These are phyloP conservation scores for Suillus cothurnatus DNA, from an alignment of 768 basidiomycete genomes.

Conservation along the genomic window DNA sequence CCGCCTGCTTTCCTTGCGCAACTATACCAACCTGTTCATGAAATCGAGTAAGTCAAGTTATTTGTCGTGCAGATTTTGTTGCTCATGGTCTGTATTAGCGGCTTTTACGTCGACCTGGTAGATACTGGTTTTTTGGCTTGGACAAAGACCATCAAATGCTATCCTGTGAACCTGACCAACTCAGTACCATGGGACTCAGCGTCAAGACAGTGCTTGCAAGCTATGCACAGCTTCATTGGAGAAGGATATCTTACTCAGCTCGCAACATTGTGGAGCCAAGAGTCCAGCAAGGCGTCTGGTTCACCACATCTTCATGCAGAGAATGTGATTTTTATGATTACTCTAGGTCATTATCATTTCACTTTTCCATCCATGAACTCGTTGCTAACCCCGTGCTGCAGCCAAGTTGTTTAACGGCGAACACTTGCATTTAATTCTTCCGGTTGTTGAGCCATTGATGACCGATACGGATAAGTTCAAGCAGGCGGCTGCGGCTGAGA, in stretches of 20 bases:
- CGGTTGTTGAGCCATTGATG: constrained; percentile 61
- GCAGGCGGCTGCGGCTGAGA: constrained; percentile 78
- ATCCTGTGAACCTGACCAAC: constrained; percentile 43
- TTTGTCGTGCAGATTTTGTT: not conserved
- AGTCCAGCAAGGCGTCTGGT: constrained; percentile 60
- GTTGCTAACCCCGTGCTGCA: constrained; percentile 40
- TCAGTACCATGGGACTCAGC: constrained; percentile 53
- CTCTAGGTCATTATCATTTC: constrained; percentile 43
- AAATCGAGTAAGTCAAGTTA: constrained; percentile 35
- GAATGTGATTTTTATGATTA: constrained; percentile 50
- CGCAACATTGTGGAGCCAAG: constrained; percentile 74
- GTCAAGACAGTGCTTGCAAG: constrained; percentile 52
- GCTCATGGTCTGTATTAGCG: constrained; percentile 31
- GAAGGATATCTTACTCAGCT: constrained; percentile 64
- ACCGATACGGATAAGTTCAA: constrained; percentile 77
- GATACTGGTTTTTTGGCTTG: constrained; percentile 80
- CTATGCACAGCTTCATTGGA: constrained; percentile 49
- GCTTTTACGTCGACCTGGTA: constrained; percentile 71
- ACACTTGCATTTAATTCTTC: constrained; percentile 52
- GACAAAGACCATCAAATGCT: constrained; percentile 64
- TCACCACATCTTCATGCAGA: constrained; percentile 59
- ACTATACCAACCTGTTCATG: constrained; percentile 43
- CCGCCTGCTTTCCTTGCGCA: constrained; percentile 50
- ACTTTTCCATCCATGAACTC: constrained; percentile 41
- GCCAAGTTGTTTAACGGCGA: constrained; percentile 67